Evolutionary conservation across 306 rosid species (phyloP).

Genomic region (Astragalus membranaceus): DNA sequence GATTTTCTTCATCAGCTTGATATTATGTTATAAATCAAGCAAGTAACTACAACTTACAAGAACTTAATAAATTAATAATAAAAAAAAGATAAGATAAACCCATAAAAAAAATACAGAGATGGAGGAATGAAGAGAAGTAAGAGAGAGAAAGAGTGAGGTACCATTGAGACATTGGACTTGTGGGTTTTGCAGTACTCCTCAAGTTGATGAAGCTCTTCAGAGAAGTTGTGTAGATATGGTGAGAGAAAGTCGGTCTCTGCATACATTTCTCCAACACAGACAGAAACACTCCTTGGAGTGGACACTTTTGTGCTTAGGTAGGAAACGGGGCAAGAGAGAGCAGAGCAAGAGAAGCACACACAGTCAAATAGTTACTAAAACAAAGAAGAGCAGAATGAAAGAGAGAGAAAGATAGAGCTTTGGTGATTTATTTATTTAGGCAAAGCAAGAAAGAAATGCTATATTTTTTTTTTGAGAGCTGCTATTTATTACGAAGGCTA

Average conservation of each 20-base stretch:
- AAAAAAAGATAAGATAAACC: background rate
- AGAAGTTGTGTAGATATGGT: conserved; percentile 58
- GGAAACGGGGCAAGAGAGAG: conserved; percentile 5
- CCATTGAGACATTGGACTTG: conserved; percentile 58
- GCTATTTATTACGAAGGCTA: no score
- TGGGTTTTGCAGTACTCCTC: conserved; percentile 73
- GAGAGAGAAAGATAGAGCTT: background rate
- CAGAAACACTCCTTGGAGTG: background rate
- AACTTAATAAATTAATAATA: background rate
- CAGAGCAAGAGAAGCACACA: conserved; percentile 12
- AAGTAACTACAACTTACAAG: background rate
- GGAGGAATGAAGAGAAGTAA: background rate
- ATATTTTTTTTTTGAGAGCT: no score
- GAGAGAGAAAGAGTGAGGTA: conserved; percentile 11
- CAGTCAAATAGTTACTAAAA: background rate
- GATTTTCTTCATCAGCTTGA: background rate
- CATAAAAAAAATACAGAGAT: conserved; percentile 32
- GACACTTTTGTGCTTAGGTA: background rate
- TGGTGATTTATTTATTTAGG: background rate
- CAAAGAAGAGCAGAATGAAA: conserved; percentile 11
- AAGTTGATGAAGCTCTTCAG: conserved; percentile 69
- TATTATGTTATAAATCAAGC: conserved; percentile 16
- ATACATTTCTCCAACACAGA: conserved; percentile 58
- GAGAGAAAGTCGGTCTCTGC: conserved; percentile 64
- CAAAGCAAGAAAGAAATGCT: conserved; percentile 26